Evolutionary conservation across 352 stramenopile genomes (phyloP), one percentile per base, ranked within the genome.

Genomic region (Elongisporangium undulatum): DNA sequence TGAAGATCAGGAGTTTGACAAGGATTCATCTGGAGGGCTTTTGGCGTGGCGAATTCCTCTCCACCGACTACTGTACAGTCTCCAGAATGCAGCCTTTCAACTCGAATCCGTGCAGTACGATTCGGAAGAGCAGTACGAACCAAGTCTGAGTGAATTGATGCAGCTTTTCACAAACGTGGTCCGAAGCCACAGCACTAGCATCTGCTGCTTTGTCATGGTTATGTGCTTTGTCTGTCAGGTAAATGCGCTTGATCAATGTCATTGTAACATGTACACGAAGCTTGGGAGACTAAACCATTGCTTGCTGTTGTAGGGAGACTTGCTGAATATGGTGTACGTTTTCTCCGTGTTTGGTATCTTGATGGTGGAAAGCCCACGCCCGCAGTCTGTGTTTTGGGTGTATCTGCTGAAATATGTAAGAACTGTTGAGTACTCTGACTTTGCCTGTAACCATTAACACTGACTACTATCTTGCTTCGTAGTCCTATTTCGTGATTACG

Each of bases 361-460:
- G 26, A 67, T 85, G 6, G 62, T 92, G 29, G 87, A 96, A 53
- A 92, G 82, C 24, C 87, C 87, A 56, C 75, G 84, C 21, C 85
- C 87, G 1, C 69, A 72, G n/a, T 67, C 82, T 20, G 53, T 64
- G 6, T 66, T 77, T 3, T 96, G 87, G 87, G 76, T 82, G 17
- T 74, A 81, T 51, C 71, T 96, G 21, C 72, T 96, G 26, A 83
- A 84, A 79, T 94, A 94, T 49, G 86, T 95, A 74, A 58, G 86
- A 82, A 22, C 1, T 55, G 17, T 22, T 29, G 2, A 13, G 38
- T 53, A 23, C 21, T 23, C 13, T 51, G 8, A 55, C 12, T 23
- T 45, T 17, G 34, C 12, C 9, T 15, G 9, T 17, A 9, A 4
- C 2, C 5, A 38, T 38, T 51, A 41, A 45, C 2, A 51, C 24